Percentiles rank a stretch among this genome's conserved stretches.
phyloP scores from a whole-genome alignment of 148 eudicot genomes.

The Suaeda aralocaspica region DNA sequence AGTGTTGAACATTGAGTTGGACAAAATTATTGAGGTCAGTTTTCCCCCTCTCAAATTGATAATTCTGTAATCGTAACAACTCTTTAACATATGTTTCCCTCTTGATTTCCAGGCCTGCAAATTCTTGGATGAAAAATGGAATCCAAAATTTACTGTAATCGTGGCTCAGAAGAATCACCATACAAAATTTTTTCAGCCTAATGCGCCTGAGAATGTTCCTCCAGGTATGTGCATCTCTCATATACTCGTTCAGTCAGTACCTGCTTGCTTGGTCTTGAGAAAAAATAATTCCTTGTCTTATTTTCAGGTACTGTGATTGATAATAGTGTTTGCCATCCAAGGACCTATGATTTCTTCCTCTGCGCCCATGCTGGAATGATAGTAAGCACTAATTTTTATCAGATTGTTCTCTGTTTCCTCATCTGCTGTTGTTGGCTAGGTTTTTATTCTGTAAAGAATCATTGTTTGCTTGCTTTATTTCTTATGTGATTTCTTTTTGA shows the following conservation, averaged over 20 bases:
- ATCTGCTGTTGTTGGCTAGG: too few relatives aligned
- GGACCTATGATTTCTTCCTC: constrained; percentile 79
- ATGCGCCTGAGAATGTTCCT: constrained; percentile 80
- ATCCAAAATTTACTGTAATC: constrained; percentile 70
- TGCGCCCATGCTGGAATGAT: constrained; percentile 98
- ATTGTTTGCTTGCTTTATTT: too few relatives aligned
- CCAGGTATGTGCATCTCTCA: constrained; percentile 44
- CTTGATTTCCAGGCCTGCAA: constrained; percentile 52
- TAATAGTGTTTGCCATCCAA: constrained; percentile 80
- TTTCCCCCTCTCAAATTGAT: too few relatives aligned
- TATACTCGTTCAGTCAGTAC: background rate
- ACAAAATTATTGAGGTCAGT: constrained; percentile 77
- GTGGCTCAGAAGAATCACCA: constrained; percentile 93
- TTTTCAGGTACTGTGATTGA: constrained; percentile 81
- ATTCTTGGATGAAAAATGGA: constrained; percentile 81
- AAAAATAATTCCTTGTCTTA: background rate
- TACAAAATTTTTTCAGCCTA: constrained; percentile 75
- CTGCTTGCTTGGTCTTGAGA: background rate
- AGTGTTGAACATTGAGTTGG: constrained; percentile 80
- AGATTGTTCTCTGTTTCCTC: too few relatives aligned
- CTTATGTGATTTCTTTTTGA: too few relatives aligned
- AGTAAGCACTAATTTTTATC: too few relatives aligned
- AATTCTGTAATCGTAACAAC: background rate
- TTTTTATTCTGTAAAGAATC: too few relatives aligned
- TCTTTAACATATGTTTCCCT: background rate